phyloP scores from a whole-genome alignment of 2,329 filamentous ascomycete species.

The Colletotrichum tabaci region DNA sequence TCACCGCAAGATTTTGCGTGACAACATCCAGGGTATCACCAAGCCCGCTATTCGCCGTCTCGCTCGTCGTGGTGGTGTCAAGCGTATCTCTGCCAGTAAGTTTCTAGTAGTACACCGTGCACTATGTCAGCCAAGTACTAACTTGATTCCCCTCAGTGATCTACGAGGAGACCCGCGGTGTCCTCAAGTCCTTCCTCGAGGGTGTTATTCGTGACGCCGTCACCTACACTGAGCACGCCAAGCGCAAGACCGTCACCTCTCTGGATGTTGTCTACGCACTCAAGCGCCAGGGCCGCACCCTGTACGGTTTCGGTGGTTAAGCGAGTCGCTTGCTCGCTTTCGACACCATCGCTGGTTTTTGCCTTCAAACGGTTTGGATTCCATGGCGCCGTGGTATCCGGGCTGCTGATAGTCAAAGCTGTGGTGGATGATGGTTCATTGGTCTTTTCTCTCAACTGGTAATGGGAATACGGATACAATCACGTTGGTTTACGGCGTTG shows the following conservation, averaged over 20 bases:
- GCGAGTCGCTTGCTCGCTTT: constrained; percentile 40
- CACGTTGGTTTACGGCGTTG: constrained; percentile 47
- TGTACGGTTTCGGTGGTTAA: constrained; percentile 94
- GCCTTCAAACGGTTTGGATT: constrained; percentile 3
- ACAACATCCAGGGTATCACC: constrained; percentile 99
- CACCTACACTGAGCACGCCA: constrained; percentile 85
- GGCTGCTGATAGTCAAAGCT: background rate
- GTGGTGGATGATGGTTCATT: constrained; percentile 30
- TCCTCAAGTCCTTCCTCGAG: constrained; percentile 85
- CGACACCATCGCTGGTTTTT: background rate
- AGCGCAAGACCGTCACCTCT: constrained; percentile 84
- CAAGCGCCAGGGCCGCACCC: constrained; percentile 80
- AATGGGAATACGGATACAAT: constrained; percentile 42
- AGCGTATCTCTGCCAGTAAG: constrained; percentile 98
- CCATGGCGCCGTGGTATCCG: constrained; percentile 21
- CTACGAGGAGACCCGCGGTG: constrained; percentile 84
- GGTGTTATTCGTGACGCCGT: constrained; percentile 83
- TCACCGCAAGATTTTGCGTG: constrained; percentile 98
- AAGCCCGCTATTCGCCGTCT: constrained; percentile 99
- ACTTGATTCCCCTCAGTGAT: constrained; percentile 67
- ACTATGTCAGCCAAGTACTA: constrained; percentile 23
- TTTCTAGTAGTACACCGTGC: constrained; percentile 40
- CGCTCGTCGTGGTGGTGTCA: constrained; percentile 98
- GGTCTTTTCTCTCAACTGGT: constrained; percentile 38
- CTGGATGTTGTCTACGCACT: constrained; percentile 78